Percentiles rank a stretch among this genome's conserved stretches.
These are phyloP conservation scores for Neurospora tetraspora DNA, from an alignment of 495 filamentous ascomycete species.

Conservation along the genomic window DNA sequence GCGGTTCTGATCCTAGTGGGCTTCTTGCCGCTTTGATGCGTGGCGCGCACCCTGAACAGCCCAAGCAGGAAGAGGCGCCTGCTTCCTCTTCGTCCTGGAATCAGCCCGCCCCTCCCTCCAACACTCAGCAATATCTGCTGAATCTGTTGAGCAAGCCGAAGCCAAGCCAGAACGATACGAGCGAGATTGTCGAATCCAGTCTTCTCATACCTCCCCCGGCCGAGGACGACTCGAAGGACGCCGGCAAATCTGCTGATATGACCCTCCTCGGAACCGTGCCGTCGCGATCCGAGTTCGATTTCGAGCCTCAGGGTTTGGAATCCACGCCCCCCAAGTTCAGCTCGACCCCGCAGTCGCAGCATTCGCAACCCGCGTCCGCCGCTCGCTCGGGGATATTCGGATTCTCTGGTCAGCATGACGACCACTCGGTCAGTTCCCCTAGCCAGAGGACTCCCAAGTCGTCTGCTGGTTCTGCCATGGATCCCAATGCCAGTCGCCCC, in stretches of 20 bases:
- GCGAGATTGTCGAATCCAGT: slow-evolving; percentile 31
- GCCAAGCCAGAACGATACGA: slow-evolving; percentile 37
- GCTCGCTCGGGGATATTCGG: slow-evolving; percentile 12
- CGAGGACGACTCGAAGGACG: slow-evolving; percentile 16
- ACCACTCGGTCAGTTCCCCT: slow-evolving; percentile 21
- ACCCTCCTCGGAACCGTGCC: slow-evolving; percentile 18
- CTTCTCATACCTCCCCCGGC: slow-evolving; percentile 29
- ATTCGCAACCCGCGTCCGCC: slow-evolving; percentile 22
- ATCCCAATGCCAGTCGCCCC: slow-evolving; percentile 11
- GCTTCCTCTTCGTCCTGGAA: slow-evolving; percentile 25
- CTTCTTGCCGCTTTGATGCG: slow-evolving; percentile 46
- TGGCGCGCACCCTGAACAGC: slow-evolving; percentile 30
- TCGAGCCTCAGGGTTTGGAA: slow-evolving; percentile 23
- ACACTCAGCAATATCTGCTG: slow-evolving; percentile 44
- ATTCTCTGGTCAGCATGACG: slow-evolving; percentile 15
- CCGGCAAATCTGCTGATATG: slow-evolving; percentile 14
- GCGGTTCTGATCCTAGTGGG: slow-evolving; percentile 36
- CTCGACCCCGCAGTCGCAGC: slow-evolving; percentile 30
- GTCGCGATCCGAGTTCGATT: slow-evolving; percentile 27
- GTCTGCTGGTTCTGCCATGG: slow-evolving; percentile 13
- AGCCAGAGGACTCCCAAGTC: slow-evolving; percentile 31
- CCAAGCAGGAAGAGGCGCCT: slow-evolving; percentile 25
- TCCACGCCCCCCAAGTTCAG: slow-evolving; percentile 28
- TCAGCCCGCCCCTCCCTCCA: slow-evolving; percentile 28
- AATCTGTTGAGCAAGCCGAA: slow-evolving; percentile 44